phyloP scores from a whole-genome alignment of 345 rosid species.

The Lepidium sativum region DNA sequence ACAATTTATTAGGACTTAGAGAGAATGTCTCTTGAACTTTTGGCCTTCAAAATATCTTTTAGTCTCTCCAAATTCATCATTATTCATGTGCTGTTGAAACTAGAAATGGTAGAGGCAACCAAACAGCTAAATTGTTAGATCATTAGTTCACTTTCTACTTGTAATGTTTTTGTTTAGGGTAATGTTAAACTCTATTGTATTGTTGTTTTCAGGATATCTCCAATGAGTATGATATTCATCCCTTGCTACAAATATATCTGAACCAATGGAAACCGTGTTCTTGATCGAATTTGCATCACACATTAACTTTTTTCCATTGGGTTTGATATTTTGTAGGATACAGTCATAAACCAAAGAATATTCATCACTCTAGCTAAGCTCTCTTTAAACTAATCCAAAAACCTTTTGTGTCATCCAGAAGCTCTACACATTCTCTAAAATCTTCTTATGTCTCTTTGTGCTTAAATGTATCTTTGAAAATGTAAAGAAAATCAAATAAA shows the following conservation, averaged over 20 bases:
- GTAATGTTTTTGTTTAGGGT: background rate
- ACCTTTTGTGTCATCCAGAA: conserved; percentile 2
- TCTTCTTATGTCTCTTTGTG: conserved; percentile 3
- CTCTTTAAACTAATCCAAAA: conserved; percentile 31
- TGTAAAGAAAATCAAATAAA: conserved; percentile 18
- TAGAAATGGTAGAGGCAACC: too few species aligned
- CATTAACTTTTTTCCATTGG: background rate
- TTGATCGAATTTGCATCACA: background rate
- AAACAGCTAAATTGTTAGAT: too few species aligned
- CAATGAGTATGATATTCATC: conserved; percentile 97
- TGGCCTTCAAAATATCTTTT: too few species aligned
- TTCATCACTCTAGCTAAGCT: conserved; percentile 66
- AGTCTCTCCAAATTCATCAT: too few species aligned
- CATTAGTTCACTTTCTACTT: background rate
- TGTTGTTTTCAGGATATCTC: conserved; percentile 54
- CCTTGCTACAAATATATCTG: conserved; percentile 61
- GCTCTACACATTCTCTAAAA: conserved; percentile 10
- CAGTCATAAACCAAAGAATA: conserved; percentile 94
- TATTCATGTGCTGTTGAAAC: too few species aligned
- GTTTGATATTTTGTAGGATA: conserved; percentile 50
- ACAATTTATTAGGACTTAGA: too few species aligned
- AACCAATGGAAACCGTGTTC: background rate
- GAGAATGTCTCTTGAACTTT: too few species aligned
- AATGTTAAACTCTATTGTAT: background rate
- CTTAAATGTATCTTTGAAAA: conserved; percentile 19